phyloP scores from a whole-genome alignment of 495 filamentous ascomycete species.

The Polyplosphaeria fusca region DNA sequence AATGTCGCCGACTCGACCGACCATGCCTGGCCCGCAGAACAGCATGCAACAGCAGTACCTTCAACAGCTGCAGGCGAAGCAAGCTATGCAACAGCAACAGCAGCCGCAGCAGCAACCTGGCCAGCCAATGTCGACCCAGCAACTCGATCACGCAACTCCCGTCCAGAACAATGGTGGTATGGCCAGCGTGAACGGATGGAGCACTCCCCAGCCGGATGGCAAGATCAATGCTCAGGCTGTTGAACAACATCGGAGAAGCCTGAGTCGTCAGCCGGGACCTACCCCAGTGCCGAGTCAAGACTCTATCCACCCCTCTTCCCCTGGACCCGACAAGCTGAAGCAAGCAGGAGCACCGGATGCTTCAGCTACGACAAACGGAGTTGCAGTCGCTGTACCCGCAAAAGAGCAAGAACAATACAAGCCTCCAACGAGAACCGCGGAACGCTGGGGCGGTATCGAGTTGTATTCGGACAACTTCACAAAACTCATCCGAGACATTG shows the following conservation, averaged over 20 bases:
- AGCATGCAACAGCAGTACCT: slow-evolving; percentile 42
- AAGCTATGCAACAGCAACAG: slow-evolving; percentile 34
- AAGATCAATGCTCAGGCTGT: slow-evolving; percentile 5
- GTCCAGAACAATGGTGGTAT: slow-evolving; percentile 19
- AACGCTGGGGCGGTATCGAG: slow-evolving; percentile 7
- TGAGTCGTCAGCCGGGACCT: slow-evolving; percentile 40
- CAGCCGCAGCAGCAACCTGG: slow-evolving; percentile 17
- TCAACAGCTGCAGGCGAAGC: slow-evolving; percentile 41
- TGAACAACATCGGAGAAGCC: slow-evolving; percentile 49
- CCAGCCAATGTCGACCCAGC: background rate
- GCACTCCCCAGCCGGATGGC: slow-evolving; percentile 30
- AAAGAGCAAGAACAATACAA: background rate
- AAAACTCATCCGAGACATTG: slow-evolving; percentile 24
- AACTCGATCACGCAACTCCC: slow-evolving; percentile 28
- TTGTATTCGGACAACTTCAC: background rate
- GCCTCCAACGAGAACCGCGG: background rate
- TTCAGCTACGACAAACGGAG: background rate
- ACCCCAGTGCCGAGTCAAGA: slow-evolving; percentile 30
- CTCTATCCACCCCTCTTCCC: slow-evolving; percentile 2
- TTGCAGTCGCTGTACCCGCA: background rate
- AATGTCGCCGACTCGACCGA: slow-evolving; percentile 48
- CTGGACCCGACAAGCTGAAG: slow-evolving; percentile 1
- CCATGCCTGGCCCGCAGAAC: slow-evolving; percentile 43
- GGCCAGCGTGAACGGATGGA: slow-evolving; percentile 23
- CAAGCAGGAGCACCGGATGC: background rate